Evolutionary conservation across 1,139 yeast species (phyloP).

Genomic region (Candida sojae): DNA sequence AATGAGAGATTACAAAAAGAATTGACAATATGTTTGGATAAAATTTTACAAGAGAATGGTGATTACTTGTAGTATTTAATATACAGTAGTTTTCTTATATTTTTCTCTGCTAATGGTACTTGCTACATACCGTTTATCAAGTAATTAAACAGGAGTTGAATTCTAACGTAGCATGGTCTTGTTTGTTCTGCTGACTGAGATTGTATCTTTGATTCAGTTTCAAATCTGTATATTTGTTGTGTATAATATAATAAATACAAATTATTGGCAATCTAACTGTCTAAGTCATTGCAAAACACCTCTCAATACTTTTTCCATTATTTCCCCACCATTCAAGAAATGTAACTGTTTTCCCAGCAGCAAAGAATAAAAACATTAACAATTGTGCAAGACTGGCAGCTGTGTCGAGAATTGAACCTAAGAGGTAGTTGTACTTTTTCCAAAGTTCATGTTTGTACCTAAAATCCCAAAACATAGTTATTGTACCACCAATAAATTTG

Average conservation of each 20-base stretch:
- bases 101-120: no score
- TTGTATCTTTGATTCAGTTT: no score
- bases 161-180: no score
- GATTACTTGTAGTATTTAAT: conserved; percentile 30
- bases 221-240: no score
- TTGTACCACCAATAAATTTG: conserved; percentile 48
- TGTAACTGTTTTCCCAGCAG: conserved; percentile 28
- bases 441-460: conserved; percentile 39
- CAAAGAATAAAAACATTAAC: conserved; percentile 38
- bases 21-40: conserved; percentile 45
- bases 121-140: no score
- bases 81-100: no score
- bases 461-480: conserved; percentile 46
- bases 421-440: conserved; percentile 46
- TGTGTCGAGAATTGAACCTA: conserved; percentile 54
- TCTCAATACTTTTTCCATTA: conserved; percentile 40
- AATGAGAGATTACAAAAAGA: conserved; percentile 47
- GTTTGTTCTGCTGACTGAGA: no score
- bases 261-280: no score
- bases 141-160: no score
- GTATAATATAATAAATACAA: no score
- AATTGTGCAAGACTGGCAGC: conserved; percentile 47
- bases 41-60: conserved; percentile 55
- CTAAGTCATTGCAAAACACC: conserved; percentile 35
- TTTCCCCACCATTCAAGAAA: conserved; percentile 57